These are phyloP conservation scores for Eucalyptus polyanthemos DNA, from an alignment of 345 rosid species.

Conservation along the genomic window DNA sequence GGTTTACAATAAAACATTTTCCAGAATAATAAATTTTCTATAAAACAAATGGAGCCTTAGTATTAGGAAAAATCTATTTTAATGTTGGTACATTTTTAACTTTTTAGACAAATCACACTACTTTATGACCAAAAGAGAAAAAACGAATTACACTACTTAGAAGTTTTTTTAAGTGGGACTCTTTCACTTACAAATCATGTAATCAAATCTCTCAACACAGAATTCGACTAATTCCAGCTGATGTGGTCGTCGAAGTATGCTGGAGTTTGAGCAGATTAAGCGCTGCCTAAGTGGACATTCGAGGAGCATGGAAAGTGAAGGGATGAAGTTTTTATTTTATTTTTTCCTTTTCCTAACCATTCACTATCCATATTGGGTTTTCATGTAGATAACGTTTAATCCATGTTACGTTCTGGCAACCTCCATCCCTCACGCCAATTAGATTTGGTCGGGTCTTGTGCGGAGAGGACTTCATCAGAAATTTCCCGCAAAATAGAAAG, in stretches of 20 bases:
- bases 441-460: neutral
- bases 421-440: neutral
- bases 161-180: neutral
- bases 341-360: neutral
- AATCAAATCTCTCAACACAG: neutral
- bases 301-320: neutral
- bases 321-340: neutral
- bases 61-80: neutral
- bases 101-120: no score
- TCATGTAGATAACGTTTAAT: neutral
- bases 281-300: neutral
- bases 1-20: rapidly evolving
- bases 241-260: neutral
- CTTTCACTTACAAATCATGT: neutral
- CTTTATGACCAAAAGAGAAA: neutral
- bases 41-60: no score
- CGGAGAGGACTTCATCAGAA: neutral
- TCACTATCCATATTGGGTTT: neutral
- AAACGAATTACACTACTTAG: neutral
- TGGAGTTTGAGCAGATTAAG: neutral
- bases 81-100: no score
- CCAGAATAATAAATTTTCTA: no score
- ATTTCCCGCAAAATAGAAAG: neutral
- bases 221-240: neutral
- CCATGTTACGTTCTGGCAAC: neutral